Evolutionary conservation across 192 early-diverging fungal genomes (phyloP).

Genomic region (Coemansia sp.): DNA sequence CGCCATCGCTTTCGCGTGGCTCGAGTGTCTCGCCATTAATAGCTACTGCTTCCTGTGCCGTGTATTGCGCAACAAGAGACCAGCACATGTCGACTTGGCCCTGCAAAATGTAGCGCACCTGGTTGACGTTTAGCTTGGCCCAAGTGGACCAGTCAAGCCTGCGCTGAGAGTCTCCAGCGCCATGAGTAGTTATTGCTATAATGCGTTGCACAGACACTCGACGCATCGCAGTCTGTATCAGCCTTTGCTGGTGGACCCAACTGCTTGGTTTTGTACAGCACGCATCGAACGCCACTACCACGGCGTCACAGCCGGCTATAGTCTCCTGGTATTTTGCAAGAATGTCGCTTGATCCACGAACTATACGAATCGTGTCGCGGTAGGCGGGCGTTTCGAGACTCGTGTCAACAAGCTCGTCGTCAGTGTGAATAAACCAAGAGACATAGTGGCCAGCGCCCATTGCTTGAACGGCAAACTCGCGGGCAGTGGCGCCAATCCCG

Average conservation of each 20-base stretch:
- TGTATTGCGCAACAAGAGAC: constrained; percentile 31
- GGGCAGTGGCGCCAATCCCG: constrained; percentile 18
- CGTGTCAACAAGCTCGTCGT: constrained; percentile 18
- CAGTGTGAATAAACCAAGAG: constrained; percentile 18
- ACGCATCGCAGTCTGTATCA: constrained; percentile 32
- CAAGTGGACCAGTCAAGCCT: constrained; percentile 33
- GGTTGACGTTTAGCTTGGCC: constrained; percentile 20
- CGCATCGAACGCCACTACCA: constrained; percentile 25
- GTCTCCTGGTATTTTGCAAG: constrained; percentile 18
- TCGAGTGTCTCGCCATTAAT: constrained; percentile 4
- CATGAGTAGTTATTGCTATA: constrained; percentile 28
- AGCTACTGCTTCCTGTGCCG: constrained; percentile 26
- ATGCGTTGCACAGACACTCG: constrained; percentile 10
- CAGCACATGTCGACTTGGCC: constrained; percentile 12
- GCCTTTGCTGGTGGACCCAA: constrained; percentile 19
- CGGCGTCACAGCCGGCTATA: constrained; percentile 13
- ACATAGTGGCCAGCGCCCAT: constrained; percentile 18
- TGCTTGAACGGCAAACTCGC: constrained; percentile 29
- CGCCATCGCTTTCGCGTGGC: background rate
- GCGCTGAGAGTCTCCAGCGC: constrained; percentile 21
- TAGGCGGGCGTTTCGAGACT: constrained; percentile 15
- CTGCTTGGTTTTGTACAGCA: constrained; percentile 8
- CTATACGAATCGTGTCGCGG: constrained; percentile 11
- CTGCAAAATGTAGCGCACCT: constrained; percentile 11
- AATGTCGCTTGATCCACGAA: constrained; percentile 17